Base-by-base conservation (phyloP, 495 filamentous ascomycete species). In the Daldinia vernicosa region DNA sequence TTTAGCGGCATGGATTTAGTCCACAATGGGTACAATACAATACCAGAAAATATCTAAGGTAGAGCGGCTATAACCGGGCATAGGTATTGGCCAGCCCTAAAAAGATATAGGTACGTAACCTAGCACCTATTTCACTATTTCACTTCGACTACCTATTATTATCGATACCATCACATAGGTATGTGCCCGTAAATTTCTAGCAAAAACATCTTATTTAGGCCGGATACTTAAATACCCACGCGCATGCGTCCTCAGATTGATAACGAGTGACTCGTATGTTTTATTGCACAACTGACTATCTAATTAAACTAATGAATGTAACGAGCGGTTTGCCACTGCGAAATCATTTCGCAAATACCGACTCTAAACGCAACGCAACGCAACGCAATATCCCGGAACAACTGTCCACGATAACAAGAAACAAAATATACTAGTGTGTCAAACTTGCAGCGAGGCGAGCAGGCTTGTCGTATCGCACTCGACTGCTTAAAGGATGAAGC, bases 251-350 rank as follows among this genome's bases (percentile, higher is more conserved):
- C 14, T 15, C 0, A 51, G 12, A 6, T 37, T 50, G 24, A 33
- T 62, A 77, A 74, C 3, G 75, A 77, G 68, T 58, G 73, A 75
- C 67, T 68, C 14, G 14, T 57, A 30, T 67, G 52, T 30, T 66
- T 7, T 67, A 60, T 70, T 63, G 60, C 60, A 70, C n/a, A n/a
- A n/a, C n/a, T n/a, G n/a, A n/a, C 70, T 66, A 66, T 74, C 66
- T 73, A 73, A 47, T 6, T 69, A 74, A 77, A 47, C 43, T 19
- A 47, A 9, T 27, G 43, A 47, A 9, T 27, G 73, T 75, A 45
- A 39, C 63, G 50, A 71, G 67, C 53, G 55, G 63, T 32, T 37
- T 12, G 39, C 60, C 51, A 58, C 56, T 61, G 27, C 51, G 32
- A 66, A 61, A 52, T 35, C 56, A 51, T 62, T 33, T 56, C 56